Base-by-base conservation (phyloP, 2,329 filamentous ascomycete genomes). In the Scedosporium apiospermum region DNA sequence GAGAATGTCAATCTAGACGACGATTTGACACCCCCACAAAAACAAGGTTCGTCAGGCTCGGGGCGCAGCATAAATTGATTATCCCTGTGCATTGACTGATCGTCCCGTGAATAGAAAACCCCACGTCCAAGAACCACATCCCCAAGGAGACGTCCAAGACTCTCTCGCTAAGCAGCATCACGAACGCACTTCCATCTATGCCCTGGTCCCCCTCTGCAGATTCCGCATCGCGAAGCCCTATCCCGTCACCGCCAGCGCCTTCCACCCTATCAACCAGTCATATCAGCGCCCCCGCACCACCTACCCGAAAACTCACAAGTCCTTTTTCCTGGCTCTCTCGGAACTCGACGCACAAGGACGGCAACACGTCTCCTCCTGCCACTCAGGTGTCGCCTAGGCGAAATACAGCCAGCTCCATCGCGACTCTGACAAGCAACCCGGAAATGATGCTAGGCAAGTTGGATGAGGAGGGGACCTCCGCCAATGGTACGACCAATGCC, bases 291-390 rank as follows among this genome's bases (percentile, higher is more conserved):
- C 70, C 65, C 65, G 73, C 65, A 21, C 75, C 79, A 2, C 75
- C 78, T 12, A 67, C 82, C 64, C 81, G 91, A 70, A 96, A 95
- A 73, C 83, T 96, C 62, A 93, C 90, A 7, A 91, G 90, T 67
- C 91, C 89, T n/a, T 96, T 96, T 69, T 85, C 90, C 46, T 93
- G 90, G 87, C 82, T 96, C 46, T 91, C 90, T 38, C 81, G 91
- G 67, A 88, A 82, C 72, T 84, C 85, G 10, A 80, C 81, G 42
- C 78, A 76, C 60, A 87, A 87, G 69, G 78, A 80, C 3, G 69
- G 71, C 21, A 72, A 78, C 51, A 81, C 84, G 60, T 82, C 86
- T 12, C 81, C 83, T 5, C 82, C 88, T 46, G 69, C 69, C 58
- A 4, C 55, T 16, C 69, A 68, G 64, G 67, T 63, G 70, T 81